Conservation (phyloP, 805 yeast species). For the Brettanomyces anomalus region DNA sequence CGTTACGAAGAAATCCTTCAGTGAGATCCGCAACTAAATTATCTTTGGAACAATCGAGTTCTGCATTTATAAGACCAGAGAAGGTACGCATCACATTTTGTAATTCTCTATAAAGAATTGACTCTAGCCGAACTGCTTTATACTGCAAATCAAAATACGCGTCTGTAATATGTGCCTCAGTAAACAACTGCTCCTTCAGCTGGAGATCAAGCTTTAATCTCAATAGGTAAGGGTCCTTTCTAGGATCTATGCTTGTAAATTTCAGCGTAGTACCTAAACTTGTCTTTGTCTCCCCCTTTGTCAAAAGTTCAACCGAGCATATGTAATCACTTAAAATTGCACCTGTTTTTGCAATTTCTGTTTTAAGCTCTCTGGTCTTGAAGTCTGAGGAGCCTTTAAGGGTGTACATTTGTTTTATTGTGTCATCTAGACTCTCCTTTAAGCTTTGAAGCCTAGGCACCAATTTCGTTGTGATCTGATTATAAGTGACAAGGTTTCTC, state of each 20-base stretch:
- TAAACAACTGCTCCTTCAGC: conserved; percentile 50
- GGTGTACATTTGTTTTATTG: conserved; percentile 45
- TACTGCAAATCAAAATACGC: conserved; percentile 56
- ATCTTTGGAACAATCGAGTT: conserved; percentile 37
- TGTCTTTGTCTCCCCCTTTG: conserved; percentile 27
- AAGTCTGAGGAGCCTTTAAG: conserved; percentile 45
- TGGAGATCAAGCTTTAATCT: conserved; percentile 57
- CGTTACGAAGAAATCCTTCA: conserved; percentile 44
- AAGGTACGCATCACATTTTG: conserved; percentile 49
- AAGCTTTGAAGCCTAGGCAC: conserved; percentile 49
- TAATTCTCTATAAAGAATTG: conserved; percentile 52
- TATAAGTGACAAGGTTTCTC: conserved; percentile 41
- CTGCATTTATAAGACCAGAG: conserved; percentile 41
- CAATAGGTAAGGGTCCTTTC: conserved; percentile 53
- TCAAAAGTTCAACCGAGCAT: conserved; percentile 33
- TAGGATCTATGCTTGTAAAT: conserved; percentile 15
- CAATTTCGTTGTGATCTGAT: conserved; percentile 38
- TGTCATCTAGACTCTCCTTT: conserved; percentile 42
- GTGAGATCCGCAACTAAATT: conserved; percentile 45
- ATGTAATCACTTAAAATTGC: conserved; percentile 40
- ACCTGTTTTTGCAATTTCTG: conserved; percentile 58
- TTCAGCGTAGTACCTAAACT: conserved; percentile 22
- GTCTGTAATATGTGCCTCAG: conserved; percentile 58
- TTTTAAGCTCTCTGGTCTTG: conserved; percentile 44
- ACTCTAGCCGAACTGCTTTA: conserved; percentile 56